Base-by-base conservation (phyloP, 768 basidiomycete species). In the Panellus pusillus region DNA sequence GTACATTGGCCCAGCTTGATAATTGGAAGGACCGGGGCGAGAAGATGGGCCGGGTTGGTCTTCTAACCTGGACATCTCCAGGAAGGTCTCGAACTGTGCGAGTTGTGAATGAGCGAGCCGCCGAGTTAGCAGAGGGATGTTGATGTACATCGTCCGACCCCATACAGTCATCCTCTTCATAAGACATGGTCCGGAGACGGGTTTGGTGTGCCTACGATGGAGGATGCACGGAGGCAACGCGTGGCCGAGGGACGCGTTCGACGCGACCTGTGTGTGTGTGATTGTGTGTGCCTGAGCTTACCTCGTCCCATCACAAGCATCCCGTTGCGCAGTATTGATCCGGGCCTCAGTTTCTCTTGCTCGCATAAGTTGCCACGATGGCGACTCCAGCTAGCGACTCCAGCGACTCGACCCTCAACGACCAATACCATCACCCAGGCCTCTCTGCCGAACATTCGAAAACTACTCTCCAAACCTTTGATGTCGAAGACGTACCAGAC, bases 21-120 rank as follows among this genome's bases (percentile, higher is more conserved):
- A 45, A 29, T 27, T 15, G 15, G 50, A 40, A 36, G 44, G 31
- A 35, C 42, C 41, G 40, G 46, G 42, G 29, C 38, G 43, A 20
- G 54, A 35, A 9, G 20, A 29, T 20, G 41, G 48, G 35, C 36
- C 46, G 49, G n/a, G 40, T 15, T 38, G n/a, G 29, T 49, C n/a
- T 20, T 43, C 39, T 32, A 18, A 7, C 14, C 42, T 29, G 42
- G 66, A 66, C 37, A 63, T 24, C 43, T 66, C 61, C 19, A 68
- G 51, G 19, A 67, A 47, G 9, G 55, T 52, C n/a, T 62, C 62
- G 27, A 69, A 50, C 68, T 70, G 35, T 41, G 39, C 14, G 14
- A 7, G 32, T 14, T 35, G 32, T 35, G 32, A 35, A 18, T 19
- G 43, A 24, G 24, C 24, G 24, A 24, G 24, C 24, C 24, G 24